Evolutionary conservation across 2,329 filamentous ascomycete genomes (phyloP).

Genomic region (Aspergillus brunneoviolaceus): DNA sequence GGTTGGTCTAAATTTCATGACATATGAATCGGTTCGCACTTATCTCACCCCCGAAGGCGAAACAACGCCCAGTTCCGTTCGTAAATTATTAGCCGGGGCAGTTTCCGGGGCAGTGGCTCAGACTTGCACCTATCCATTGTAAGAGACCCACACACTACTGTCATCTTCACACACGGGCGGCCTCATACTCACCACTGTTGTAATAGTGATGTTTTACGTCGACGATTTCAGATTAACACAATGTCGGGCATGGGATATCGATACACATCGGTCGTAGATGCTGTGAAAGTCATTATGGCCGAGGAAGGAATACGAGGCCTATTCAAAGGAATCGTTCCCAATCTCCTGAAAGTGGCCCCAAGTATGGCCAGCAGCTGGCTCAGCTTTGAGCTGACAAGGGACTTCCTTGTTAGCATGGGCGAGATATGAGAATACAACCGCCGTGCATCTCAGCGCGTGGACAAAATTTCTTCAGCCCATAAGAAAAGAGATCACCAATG

Average conservation of each 20-base stretch:
- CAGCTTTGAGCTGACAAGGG: slow-evolving; percentile 90
- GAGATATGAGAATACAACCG: slow-evolving; percentile 17
- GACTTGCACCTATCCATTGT: slow-evolving; percentile 98
- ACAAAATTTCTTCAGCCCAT: too few species aligned
- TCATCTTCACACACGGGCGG: not conserved
- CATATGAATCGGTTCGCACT: slow-evolving; percentile 84
- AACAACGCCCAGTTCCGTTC: slow-evolving; percentile 71
- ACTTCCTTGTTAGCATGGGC: slow-evolving; percentile 69
- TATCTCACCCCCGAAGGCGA: slow-evolving; percentile 86
- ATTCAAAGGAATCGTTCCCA: slow-evolving; percentile 95
- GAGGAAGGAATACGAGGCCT: slow-evolving; percentile 83
- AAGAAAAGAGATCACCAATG: too few species aligned
- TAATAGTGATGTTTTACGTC: slow-evolving; percentile 78
- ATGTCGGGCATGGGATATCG: slow-evolving; percentile 98
- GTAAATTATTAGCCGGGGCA: slow-evolving; percentile 86
- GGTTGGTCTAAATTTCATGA: slow-evolving; percentile 98
- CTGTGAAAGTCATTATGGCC: slow-evolving; percentile 73
- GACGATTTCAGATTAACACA: slow-evolving; percentile 97
- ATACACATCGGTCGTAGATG: slow-evolving; percentile 84
- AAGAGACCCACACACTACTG: slow-evolving; percentile 39
- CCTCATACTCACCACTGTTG: slow-evolving; percentile 14
- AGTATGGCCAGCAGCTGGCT: slow-evolving; percentile 99
- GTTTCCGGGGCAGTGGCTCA: slow-evolving; percentile 96
- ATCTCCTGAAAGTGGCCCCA: slow-evolving; percentile 92
- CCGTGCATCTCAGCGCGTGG: not conserved